Base-by-base conservation (phyloP, 2,329 filamentous ascomycete genomes). In the Fusarium palustre region DNA sequence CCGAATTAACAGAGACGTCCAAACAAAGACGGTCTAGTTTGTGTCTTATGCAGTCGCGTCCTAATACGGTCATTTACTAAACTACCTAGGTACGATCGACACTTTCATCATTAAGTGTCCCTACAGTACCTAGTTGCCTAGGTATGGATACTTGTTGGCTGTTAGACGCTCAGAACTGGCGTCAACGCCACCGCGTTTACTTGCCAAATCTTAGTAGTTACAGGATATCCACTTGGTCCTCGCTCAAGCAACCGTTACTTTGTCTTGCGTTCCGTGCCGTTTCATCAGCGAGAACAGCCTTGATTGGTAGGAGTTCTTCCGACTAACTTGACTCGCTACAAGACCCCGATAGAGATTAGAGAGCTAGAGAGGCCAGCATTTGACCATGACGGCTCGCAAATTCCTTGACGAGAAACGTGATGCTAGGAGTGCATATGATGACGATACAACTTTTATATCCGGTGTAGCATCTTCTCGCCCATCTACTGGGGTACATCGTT, bases 231-330 rank as follows among this genome's bases (percentile, higher is more conserved):
- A 20, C 33, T 11, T 16, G 48, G 50, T 45, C 34, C 20, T 60
- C 33, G 24, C 31, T 34, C 22, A n/a, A 10, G 18, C 24, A 28
- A 41, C 34, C 34, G 24, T 36, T 20, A 41, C 31, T 34, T 58
- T 47, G 54, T 50, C n/a, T 42, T 49, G 39, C 64, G 64, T 67
- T 67, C 54, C 39, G 42, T 59, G 42, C 64, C 42, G 31, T 64
- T 62, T 68, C 28, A 39, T 42, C 6, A 60, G 64, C 45, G 39
- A 39, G 38, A 38, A 38, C 6, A 25, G 39, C 41, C 12, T 15
- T 53, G 22, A 59, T 68, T 68, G 64, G 64, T 8, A 34, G 38
- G 7, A 38, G n/a, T 2, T 10, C 4, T 10, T 13, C 57, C 66
- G 33, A 18, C 16, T 11, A 15, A 31, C n/a, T n/a, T 59, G 41